Evolutionary conservation across 2,329 filamentous ascomycete species (phyloP).

Genomic region (Karstenula rhodostoma): DNA sequence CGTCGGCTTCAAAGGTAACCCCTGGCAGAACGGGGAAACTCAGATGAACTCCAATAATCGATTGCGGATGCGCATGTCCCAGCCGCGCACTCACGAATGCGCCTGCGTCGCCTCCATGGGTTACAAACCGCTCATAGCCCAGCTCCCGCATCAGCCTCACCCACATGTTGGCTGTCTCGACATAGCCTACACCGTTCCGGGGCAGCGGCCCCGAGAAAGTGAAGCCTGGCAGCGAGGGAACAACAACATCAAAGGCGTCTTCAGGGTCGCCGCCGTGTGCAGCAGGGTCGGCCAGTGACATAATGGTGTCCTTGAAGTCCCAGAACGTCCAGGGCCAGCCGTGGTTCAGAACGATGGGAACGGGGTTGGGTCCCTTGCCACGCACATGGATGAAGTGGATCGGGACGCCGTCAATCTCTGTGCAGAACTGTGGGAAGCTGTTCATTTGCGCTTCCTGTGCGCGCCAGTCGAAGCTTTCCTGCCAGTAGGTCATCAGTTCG

Average conservation of each 20-base stretch:
- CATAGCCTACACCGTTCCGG: conserved; percentile 11
- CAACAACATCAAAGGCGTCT: conserved; percentile 18
- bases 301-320: conserved; percentile 17
- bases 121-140: conserved; percentile 17
- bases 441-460: conserved; percentile 17
- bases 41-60: conserved; percentile 18
- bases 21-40: conserved; percentile 12
- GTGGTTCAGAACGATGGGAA: conserved; percentile 18
- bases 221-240: conserved; percentile 19
- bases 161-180: conserved; percentile 18
- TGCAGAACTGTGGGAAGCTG: conserved; percentile 18
- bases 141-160: conserved; percentile 16
- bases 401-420: conserved; percentile 15
- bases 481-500: conserved; percentile 6
- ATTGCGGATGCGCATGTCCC: conserved; percentile 17
- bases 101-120: conserved; percentile 20
- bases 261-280: conserved; percentile 10
- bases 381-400: conserved; percentile 21
- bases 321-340: conserved; percentile 21
- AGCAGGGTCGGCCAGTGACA: conserved; percentile 14
- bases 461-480: conserved; percentile 13
- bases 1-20: conserved; percentile 10
- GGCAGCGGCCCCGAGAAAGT: conserved; percentile 15
- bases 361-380: conserved; percentile 15
- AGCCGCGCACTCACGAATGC: conserved; percentile 18